Base-by-base conservation (phyloP, 1,139 yeast genomes). In the Starmera stellimalicola region DNA sequence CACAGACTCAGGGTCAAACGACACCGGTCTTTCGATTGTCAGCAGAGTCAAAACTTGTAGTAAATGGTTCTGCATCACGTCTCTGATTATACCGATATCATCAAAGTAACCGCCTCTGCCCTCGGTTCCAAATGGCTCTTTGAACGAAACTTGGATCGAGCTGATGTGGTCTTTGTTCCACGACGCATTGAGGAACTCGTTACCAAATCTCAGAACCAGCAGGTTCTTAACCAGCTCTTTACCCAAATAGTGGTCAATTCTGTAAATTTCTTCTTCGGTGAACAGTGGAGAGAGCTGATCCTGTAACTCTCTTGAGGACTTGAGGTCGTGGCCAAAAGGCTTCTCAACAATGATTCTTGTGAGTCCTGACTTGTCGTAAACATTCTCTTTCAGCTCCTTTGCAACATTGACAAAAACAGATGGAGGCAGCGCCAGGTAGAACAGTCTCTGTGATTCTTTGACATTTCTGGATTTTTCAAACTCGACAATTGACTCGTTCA, bases 101-200 rank as follows among this genome's bases (percentile, higher is more conserved):
- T 93, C 97, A 54, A 93, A 91, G 65, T 91, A 91, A 26, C 98
- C 98, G 45, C 98, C 98, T 55, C 99, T 77, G 40, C 98, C 98
- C 62, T 91, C 96, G 30, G 98, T 91, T 38, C 98, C 98, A 51
- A 93, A 88, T 10, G 91, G 82, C 63, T 91, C 99, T 64, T 93
- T 93, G 67, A 91, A 88, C 16, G 91, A 72, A 46, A 91, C 77
- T 62, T 88, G 96, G 42, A 91, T 77, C 33, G 79, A 73, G 42
- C 76, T 70, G 52, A 91, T 77, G 58, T 73, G 78, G 45, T 81
- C 72, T 55, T 70, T 76, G 63, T 82, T 81, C 96, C 97, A 91
- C 36, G 83, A 74, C 17, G 94, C 84, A 52, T 73, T 73, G 52
- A 91, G 68, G 57, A 88, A 71, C 51, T 78, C 77, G 62, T 91